These are phyloP conservation scores for Hanseniaspora singularis DNA, from an alignment of 805 yeast species.

Conservation along the genomic window DNA sequence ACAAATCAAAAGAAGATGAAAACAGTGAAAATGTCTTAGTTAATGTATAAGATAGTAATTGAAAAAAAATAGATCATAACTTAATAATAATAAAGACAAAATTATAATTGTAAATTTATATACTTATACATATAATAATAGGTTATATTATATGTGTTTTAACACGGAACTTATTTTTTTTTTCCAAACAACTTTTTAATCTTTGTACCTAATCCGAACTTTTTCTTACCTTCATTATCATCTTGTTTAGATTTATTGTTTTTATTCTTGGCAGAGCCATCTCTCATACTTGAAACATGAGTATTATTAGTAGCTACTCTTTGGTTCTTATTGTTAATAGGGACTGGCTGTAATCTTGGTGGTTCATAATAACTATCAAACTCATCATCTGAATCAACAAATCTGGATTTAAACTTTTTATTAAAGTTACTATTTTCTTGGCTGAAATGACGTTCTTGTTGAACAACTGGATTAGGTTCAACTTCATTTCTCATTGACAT, in stretches of 20 bases:
- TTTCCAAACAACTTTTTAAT: slow-evolving; percentile 34
- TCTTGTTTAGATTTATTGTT: slow-evolving; percentile 17
- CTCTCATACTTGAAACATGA: neutral
- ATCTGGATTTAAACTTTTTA: slow-evolving; percentile 39
- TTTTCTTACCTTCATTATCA: slow-evolving; percentile 23
- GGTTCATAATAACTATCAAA: neutral
- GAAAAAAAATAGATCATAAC: neutral
- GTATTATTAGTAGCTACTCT: neutral
- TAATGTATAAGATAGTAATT: no score
- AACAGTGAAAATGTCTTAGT: neutral
- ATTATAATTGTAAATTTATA: no score
- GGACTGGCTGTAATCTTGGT: neutral
- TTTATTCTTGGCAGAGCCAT: neutral
- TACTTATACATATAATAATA: no score
- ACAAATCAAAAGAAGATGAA: neutral
- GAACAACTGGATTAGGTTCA: no score
- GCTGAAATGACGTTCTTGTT: no score
- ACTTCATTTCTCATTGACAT: slow-evolving; percentile 29
- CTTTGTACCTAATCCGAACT: slow-evolving; percentile 29
- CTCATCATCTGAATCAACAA: slow-evolving; percentile 56
- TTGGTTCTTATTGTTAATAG: neutral
- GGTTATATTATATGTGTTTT: no score
- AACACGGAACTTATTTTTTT: no score
- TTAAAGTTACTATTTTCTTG: neutral
- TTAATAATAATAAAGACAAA: no score